A percentile compares a stretch with the other conserved stretches of the same genome.
Evolutionary conservation across 2,329 filamentous ascomycete genomes (phyloP).

Genomic region (Aureobasidium sp.): DNA sequence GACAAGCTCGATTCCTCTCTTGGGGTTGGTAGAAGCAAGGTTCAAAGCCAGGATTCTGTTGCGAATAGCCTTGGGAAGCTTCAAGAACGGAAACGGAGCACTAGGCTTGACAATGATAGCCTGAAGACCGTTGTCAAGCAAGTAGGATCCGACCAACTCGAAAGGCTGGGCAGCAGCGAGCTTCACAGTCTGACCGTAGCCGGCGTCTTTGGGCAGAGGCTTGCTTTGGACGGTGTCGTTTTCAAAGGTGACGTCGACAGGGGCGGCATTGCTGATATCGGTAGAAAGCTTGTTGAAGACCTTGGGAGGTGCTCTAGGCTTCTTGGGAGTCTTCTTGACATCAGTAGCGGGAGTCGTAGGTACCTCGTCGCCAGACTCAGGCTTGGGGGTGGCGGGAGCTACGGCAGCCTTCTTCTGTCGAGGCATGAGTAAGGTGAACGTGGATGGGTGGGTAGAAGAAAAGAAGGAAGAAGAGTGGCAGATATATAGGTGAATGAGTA

Average conservation of each 20-base stretch:
- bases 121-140: conserved; percentile 27
- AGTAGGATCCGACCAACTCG: conserved; percentile 24
- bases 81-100: conserved; percentile 27
- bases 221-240: conserved; percentile 19
- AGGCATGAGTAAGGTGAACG: neutral
- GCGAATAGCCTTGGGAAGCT: conserved; percentile 17
- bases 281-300: conserved; percentile 14
- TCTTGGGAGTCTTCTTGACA: conserved; percentile 17
- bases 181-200: conserved; percentile 24
- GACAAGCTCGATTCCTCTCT: conserved; percentile 23
- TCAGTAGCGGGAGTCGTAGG: neutral
- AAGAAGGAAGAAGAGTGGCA: neutral
- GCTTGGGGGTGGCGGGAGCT: conserved; percentile 14
- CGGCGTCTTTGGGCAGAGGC: conserved; percentile 16
- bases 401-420: conserved; percentile 10
- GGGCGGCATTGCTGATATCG: conserved; percentile 15
- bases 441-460: neutral
- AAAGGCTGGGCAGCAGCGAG: conserved; percentile 27
- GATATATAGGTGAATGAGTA: neutral
- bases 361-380: conserved; percentile 10
- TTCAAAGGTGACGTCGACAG: conserved; percentile 22
- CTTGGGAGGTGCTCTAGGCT: conserved; percentile 10
- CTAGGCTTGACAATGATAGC: conserved; percentile 29
- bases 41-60: neutral
- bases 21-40: conserved; percentile 17